These are phyloP conservation scores for Citrus medica DNA, from an alignment of 345 rosid genomes.

Conservation along the genomic window DNA sequence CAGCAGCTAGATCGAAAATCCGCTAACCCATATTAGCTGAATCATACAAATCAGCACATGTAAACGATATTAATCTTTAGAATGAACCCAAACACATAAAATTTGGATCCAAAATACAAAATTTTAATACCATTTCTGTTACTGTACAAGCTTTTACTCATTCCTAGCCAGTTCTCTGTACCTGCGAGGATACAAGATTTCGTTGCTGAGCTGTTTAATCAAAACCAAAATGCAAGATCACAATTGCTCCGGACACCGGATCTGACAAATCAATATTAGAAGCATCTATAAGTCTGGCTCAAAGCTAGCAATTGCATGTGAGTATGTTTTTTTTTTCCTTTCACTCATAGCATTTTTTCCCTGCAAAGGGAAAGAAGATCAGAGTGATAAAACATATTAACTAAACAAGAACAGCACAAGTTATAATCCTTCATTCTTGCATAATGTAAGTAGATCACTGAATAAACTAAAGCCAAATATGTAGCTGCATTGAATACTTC, in stretches of 20 bases:
- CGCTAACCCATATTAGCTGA: neutral
- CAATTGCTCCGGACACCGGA: neutral
- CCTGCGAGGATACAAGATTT: neutral
- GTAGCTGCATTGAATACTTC: neutral
- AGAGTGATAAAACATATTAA: neutral
- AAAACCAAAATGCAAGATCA: neutral
- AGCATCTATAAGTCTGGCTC: constrained; percentile 1
- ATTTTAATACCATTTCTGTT: neutral
- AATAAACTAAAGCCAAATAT: neutral
- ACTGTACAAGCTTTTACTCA: neutral
- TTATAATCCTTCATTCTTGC: no score
- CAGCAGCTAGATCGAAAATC: neutral
- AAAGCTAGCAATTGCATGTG: neutral
- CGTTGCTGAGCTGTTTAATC: neutral
- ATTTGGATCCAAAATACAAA: neutral
- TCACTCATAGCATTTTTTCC: neutral
- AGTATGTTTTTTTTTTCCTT: neutral
- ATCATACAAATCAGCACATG: neutral
- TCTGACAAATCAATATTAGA: neutral
- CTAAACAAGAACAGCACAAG: neutral
- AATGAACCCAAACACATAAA: neutral
- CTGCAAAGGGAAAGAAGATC: neutral
- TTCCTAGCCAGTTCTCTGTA: neutral
- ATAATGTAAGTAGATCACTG: neutral
- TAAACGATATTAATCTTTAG: neutral